Evolutionary conservation across 805 yeast genomes (phyloP).

Genomic region (Candida yuanshanica): DNA sequence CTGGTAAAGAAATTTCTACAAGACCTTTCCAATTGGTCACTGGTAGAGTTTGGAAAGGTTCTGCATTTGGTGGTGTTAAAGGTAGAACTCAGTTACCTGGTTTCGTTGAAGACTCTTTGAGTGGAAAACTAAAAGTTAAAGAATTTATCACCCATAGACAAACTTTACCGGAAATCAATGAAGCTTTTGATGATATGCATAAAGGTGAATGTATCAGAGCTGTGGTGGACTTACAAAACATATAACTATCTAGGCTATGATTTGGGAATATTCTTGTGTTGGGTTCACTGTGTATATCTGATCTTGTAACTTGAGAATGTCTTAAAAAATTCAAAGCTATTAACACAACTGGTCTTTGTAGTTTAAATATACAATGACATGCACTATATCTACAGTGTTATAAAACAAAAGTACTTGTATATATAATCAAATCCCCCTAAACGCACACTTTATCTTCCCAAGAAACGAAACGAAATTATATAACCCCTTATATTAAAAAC

Average conservation of each 20-base stretch:
- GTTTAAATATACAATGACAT: too few relatives aligned
- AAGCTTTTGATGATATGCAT: slow-evolving; percentile 93
- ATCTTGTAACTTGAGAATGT: too few relatives aligned
- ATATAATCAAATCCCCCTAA: too few relatives aligned
- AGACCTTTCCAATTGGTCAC: slow-evolving; percentile 99
- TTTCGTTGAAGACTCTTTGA: slow-evolving; percentile 78
- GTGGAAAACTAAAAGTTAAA: slow-evolving; percentile 80
- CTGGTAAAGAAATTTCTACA: slow-evolving; percentile 93
- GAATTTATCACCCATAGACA: slow-evolving; percentile 93
- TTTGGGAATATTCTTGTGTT: too few relatives aligned
- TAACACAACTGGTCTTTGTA: too few relatives aligned
- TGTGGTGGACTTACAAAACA: slow-evolving; percentile 48
- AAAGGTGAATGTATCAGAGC: slow-evolving; percentile 92
- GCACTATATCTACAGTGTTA: too few relatives aligned
- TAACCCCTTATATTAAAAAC: not conserved
- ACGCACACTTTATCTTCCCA: too few relatives aligned
- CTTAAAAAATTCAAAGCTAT: too few relatives aligned
- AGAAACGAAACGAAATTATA: too few relatives aligned
- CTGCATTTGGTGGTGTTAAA: slow-evolving; percentile 99
- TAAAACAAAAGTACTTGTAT: too few relatives aligned
- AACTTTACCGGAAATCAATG: slow-evolving; percentile 69
- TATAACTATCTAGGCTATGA: slow-evolving; percentile 9
- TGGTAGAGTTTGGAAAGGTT: slow-evolving; percentile 98
- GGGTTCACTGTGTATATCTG: too few relatives aligned
- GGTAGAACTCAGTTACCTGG: slow-evolving; percentile 95